Percentiles rank a stretch among this genome's conserved stretches.
phyloP scores from a whole-genome alignment of 2,329 filamentous ascomycete species.

The Gremmenia infestans region DNA sequence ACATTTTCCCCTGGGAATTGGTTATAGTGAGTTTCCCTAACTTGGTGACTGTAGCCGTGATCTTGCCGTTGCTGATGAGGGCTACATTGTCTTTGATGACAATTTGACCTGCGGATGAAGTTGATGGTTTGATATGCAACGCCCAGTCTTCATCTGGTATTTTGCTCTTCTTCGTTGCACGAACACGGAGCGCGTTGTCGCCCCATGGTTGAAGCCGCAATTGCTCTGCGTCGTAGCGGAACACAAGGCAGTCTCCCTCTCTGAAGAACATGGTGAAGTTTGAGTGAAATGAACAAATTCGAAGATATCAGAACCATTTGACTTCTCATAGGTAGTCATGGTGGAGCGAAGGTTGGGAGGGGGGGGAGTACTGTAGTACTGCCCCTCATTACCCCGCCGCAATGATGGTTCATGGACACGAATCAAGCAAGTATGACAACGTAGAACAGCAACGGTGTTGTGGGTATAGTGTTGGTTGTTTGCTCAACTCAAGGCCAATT shows the following conservation, averaged over 20 bases:
- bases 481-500: too few relatives aligned
- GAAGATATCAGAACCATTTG: too few relatives aligned
- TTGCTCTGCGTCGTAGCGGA: slow-evolving; percentile 39
- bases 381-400: too few relatives aligned
- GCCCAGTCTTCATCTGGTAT: slow-evolving; percentile 41
- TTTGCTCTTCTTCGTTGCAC: slow-evolving; percentile 37
- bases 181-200: slow-evolving; percentile 41
- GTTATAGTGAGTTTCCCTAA: slow-evolving; percentile 45
- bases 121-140: slow-evolving; percentile 18
- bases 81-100: slow-evolving; percentile 19
- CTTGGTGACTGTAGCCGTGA: slow-evolving; percentile 41
- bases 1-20: slow-evolving; percentile 36
- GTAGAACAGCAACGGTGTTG: too few relatives aligned
- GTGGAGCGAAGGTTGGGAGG: too few relatives aligned
- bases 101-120: background rate
- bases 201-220: slow-evolving; percentile 47
- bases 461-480: too few relatives aligned
- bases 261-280: slow-evolving; percentile 20
- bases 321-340: too few relatives aligned
- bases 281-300: too few relatives aligned
- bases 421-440: too few relatives aligned
- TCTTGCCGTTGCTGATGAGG: slow-evolving; percentile 42
- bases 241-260: slow-evolving; percentile 24
- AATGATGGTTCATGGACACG: too few relatives aligned
- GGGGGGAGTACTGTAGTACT: too few relatives aligned